Evolutionary conservation across 306 rosid species (phyloP).

Genomic region (Carpinus viminea): DNA sequence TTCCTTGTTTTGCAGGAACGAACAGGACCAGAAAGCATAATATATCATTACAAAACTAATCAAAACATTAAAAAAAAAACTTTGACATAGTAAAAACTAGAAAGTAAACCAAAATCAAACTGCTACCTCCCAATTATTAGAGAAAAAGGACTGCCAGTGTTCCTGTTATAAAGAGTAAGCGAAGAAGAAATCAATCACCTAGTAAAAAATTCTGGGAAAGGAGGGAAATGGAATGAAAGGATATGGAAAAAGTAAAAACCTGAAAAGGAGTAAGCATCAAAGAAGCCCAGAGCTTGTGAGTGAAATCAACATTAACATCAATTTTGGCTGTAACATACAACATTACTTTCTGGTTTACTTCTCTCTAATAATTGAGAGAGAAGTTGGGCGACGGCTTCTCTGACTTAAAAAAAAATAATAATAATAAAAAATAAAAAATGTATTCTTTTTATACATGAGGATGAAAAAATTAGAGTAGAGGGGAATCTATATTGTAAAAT

Average conservation of each 20-base stretch:
- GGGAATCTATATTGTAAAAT: too few relatives aligned
- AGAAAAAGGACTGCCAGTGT: constrained; percentile 64
- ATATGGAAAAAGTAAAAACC: constrained; percentile 42
- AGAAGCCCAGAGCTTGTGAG: constrained; percentile 77
- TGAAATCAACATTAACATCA: constrained; percentile 87
- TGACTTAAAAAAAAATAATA: too few relatives aligned
- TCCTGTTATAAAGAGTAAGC: constrained; percentile 37
- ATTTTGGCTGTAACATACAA: constrained; percentile 63
- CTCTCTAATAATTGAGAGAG: too few relatives aligned
- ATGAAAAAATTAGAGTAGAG: too few relatives aligned
- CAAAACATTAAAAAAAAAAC: not conserved
- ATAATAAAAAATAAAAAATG: too few relatives aligned
- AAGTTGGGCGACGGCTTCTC: too few relatives aligned
- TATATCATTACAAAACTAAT: not conserved
- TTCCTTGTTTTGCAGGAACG: too few relatives aligned
- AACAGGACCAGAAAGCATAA: constrained; percentile 4
- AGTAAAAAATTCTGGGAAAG: not conserved
- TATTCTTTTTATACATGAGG: too few relatives aligned
- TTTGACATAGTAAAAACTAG: not conserved
- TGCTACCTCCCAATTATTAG: constrained; percentile 79
- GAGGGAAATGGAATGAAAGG: not conserved
- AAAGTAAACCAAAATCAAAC: constrained; percentile 17
- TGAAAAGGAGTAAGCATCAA: constrained; percentile 77
- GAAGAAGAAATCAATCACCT: too few relatives aligned
- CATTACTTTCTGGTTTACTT: too few relatives aligned